Conservation (phyloP, 768 basidiomycete genomes). For the Lyophyllum shimeji region DNA sequence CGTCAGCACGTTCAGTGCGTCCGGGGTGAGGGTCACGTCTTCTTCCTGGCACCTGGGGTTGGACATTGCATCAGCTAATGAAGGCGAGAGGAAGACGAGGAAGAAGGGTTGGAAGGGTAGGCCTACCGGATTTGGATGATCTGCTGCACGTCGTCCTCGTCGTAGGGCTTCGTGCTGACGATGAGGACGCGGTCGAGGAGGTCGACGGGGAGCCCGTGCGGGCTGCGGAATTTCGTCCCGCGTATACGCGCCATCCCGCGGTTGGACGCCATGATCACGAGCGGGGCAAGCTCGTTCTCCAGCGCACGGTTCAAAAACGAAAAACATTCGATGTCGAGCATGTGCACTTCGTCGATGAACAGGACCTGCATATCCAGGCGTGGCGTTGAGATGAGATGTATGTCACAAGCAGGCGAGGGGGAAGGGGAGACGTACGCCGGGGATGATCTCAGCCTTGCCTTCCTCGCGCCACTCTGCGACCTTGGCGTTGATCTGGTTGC, state of each 20-base stretch:
- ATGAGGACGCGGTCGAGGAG: slow-evolving; percentile 94
- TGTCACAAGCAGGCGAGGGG: not conserved
- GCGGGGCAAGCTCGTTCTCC: slow-evolving; percentile 88
- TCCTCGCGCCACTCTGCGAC: slow-evolving; percentile 98
- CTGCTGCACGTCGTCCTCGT: slow-evolving; percentile 79
- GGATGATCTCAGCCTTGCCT: slow-evolving; percentile 96
- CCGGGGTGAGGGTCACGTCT: slow-evolving; percentile 67
- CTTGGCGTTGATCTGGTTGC: slow-evolving; percentile 95
- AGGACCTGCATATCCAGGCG: too few species aligned
- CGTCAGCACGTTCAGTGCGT: slow-evolving; percentile 77
- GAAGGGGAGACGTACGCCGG: slow-evolving; percentile 65
- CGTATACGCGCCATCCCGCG: slow-evolving; percentile 93
- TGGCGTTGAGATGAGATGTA: not conserved
- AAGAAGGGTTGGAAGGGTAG: not conserved
- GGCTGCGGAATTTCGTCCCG: slow-evolving; percentile 91
- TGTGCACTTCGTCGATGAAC: slow-evolving; percentile 99
- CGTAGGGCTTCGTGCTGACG: slow-evolving; percentile 89
- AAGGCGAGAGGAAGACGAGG: not conserved
- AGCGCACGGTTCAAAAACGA: slow-evolving; percentile 97
- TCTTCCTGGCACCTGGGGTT: slow-evolving; percentile 82
- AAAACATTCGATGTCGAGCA: slow-evolving; percentile 99
- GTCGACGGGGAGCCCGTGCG: slow-evolving; percentile 94
- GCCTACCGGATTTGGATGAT: slow-evolving; percentile 89
- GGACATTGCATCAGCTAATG: not conserved
- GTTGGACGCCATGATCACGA: slow-evolving; percentile 99